Percentiles rank a stretch among this genome's conserved stretches.
phyloP scores from a whole-genome alignment of 768 basidiomycete species.

The Clathrus columnatus region DNA sequence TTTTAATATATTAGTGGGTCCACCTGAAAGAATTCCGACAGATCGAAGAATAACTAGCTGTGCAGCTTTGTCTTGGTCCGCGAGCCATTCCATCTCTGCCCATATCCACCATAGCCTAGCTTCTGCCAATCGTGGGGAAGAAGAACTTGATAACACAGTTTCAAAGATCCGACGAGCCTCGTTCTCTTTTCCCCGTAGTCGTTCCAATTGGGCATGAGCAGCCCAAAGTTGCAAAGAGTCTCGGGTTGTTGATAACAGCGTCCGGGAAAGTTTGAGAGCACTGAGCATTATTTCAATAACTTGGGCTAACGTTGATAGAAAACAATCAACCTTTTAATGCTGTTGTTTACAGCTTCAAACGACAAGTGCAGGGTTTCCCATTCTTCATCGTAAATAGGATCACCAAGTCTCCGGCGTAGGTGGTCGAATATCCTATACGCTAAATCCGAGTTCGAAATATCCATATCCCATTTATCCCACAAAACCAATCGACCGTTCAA shows the following conservation, averaged over 20 bases:
- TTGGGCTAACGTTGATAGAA: not conserved
- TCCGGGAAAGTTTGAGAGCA: conserved; percentile 60
- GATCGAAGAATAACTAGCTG: conserved; percentile 46
- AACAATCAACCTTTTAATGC: conserved; percentile 40
- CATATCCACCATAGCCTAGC: conserved; percentile 70
- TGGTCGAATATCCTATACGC: conserved; percentile 53
- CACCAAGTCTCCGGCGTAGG: conserved; percentile 38
- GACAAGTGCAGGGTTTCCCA: conserved; percentile 63
- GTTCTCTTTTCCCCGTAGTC: conserved; percentile 49
- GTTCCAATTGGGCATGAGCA: conserved; percentile 70
- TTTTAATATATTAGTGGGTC: conserved; percentile 49
- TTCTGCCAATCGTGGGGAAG: conserved; percentile 26
- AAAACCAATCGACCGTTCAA: conserved; percentile 30
- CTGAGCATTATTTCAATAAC: conserved; percentile 28
- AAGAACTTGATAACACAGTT: conserved; percentile 47
- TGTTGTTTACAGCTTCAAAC: conserved; percentile 52
- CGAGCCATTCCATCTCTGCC: conserved; percentile 79
- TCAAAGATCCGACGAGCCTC: conserved; percentile 76
- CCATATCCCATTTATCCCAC: conserved; percentile 44
- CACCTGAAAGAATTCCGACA: conserved; percentile 35
- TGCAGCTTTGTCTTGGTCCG: conserved; percentile 39
- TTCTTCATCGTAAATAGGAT: conserved; percentile 26
- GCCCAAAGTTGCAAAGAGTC: conserved; percentile 61
- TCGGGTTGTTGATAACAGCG: conserved; percentile 44
- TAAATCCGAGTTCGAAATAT: conserved; percentile 39